A percentile compares a stretch with the other conserved stretches of the same genome.
These are phyloP conservation scores for Sugiyamaella mastotermitis DNA, from an alignment of 805 yeast genomes.

Conservation along the genomic window DNA sequence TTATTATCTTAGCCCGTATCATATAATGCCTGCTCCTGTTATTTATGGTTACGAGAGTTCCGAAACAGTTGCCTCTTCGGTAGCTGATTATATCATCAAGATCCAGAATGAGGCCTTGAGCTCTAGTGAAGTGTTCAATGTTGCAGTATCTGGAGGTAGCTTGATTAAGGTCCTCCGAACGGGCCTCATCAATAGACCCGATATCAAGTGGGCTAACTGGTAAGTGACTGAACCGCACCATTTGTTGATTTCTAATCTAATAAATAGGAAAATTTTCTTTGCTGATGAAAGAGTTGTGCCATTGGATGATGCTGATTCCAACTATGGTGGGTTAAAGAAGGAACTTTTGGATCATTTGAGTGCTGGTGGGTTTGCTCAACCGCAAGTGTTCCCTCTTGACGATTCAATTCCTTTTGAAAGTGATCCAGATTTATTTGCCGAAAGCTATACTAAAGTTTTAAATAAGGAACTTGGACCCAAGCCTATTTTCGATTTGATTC, in stretches of 20 bases:
- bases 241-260: neutral
- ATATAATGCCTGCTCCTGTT: conserved; percentile 24
- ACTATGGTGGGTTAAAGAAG: conserved; percentile 70
- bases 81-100: conserved; percentile 57
- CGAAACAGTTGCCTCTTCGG: conserved; percentile 54
- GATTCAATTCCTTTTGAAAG: conserved; percentile 53
- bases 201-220: conserved; percentile 31
- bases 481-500: conserved; percentile 50
- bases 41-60: conserved; percentile 50
- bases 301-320: conserved; percentile 74
- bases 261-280: conserved; percentile 66
- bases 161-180: conserved; percentile 62
- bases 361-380: conserved; percentile 35
- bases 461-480: conserved; percentile 39
- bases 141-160: conserved; percentile 91
- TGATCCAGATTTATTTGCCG: conserved; percentile 51
- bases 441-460: conserved; percentile 52
- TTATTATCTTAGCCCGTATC: too few species aligned
- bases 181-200: conserved; percentile 56
- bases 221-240: conserved; percentile 10
- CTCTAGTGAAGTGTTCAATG: conserved; percentile 43
- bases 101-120: conserved; percentile 57
- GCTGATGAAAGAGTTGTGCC: conserved; percentile 91
- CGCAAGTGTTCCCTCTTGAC: conserved; percentile 62
- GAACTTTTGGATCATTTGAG: conserved; percentile 47